These are phyloP conservation scores for Podila verticillata DNA, from an alignment of 192 early-diverging fungal species.

Conservation along the genomic window DNA sequence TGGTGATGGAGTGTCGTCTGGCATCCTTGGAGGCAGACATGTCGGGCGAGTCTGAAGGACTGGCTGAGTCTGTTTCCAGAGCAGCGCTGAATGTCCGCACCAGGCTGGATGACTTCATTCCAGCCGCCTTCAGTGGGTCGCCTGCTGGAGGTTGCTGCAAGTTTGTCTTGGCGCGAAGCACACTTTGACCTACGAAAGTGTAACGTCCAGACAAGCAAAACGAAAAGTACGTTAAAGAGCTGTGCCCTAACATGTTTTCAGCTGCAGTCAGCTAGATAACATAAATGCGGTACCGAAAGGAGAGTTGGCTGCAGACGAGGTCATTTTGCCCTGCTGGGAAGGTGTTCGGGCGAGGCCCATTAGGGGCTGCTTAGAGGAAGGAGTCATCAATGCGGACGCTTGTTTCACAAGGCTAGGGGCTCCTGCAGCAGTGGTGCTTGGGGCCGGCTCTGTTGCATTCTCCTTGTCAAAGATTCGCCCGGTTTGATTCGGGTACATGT, in stretches of 20 bases:
- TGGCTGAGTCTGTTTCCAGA: constrained; percentile 11
- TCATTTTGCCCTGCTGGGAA: constrained; percentile 11
- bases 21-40: not conserved
- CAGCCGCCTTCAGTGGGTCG: not conserved
- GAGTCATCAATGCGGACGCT: constrained; percentile 2
- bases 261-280: not conserved
- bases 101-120: constrained; percentile 14
- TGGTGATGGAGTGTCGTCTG: constrained; percentile 31
- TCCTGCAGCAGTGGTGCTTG: not conserved
- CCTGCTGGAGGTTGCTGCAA: constrained; percentile 17
- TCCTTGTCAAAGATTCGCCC: constrained; percentile 38
- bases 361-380: constrained; percentile 8
- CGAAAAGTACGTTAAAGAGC: too few relatives aligned
- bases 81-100: constrained; percentile 33
- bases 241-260: not conserved
- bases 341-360: constrained; percentile 6
- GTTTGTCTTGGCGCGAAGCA: constrained; percentile 43
- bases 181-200: not conserved
- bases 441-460: constrained; percentile 26
- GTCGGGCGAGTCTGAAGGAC: not conserved
- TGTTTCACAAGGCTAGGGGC: constrained; percentile 15
- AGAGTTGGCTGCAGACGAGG: constrained; percentile 5
- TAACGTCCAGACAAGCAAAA: not conserved
- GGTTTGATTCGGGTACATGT: constrained; percentile 30
- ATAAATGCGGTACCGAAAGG: constrained; percentile 14